phyloP scores from a whole-genome alignment of 2,329 filamentous ascomycete genomes.

The Colletotrichum sp. region DNA sequence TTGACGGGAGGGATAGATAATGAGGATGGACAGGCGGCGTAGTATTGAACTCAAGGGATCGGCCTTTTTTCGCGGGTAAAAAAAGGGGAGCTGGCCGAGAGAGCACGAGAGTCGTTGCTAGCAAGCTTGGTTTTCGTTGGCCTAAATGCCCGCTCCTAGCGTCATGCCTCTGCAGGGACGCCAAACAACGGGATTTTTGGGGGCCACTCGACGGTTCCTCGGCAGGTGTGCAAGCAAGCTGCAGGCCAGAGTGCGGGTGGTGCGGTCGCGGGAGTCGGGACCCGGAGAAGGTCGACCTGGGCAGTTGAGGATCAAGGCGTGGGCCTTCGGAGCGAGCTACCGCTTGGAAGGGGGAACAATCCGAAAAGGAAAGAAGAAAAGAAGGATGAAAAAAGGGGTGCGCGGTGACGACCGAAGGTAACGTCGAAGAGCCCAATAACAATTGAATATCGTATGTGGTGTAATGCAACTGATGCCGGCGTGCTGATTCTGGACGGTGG shows the following conservation, averaged over 20 bases:
- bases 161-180: constrained; percentile 19
- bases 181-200: constrained; percentile 10
- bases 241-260: background rate
- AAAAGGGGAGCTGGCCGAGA: constrained; percentile 6
- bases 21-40: constrained; percentile 16
- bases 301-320: background rate
- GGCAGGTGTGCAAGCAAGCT: constrained; percentile 6
- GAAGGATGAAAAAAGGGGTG: background rate
- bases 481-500: background rate
- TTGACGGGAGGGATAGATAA: constrained; percentile 14
- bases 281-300: background rate
- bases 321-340: background rate
- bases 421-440: constrained; percentile 6
- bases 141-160: constrained; percentile 12
- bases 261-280: background rate
- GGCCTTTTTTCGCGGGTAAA: constrained; percentile 5
- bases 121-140: constrained; percentile 16
- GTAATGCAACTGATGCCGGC: background rate
- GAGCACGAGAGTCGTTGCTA: background rate
- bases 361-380: background rate
- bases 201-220: constrained; percentile 10
- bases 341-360: background rate
- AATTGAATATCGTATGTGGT: constrained; percentile 2
- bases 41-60: constrained; percentile 16
- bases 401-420: background rate